These are phyloP conservation scores for Botrytis paeoniae DNA, from an alignment of 2,329 filamentous ascomycete genomes.

Conservation along the genomic window DNA sequence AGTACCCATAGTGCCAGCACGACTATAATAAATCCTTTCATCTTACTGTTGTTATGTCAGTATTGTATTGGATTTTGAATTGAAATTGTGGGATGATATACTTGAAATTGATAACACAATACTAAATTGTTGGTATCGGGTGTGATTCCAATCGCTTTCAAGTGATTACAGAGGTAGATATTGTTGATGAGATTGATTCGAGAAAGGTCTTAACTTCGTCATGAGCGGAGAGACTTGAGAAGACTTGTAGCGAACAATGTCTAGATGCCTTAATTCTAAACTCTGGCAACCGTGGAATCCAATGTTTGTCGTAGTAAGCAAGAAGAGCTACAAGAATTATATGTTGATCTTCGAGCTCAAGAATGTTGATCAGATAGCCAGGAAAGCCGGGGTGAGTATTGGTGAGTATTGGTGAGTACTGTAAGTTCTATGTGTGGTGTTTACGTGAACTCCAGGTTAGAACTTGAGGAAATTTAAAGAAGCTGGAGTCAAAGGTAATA, in stretches of 20 bases:
- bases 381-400: not conserved
- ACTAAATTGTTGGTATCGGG: not conserved
- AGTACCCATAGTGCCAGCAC: not conserved
- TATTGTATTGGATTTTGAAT: not conserved
- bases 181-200: not conserved
- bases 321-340: not conserved
- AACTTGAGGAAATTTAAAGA: not conserved
- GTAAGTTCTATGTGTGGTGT: not conserved
- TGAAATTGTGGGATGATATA: not conserved
- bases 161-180: not conserved
- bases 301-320: not conserved
- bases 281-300: not conserved
- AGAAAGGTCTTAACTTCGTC: not conserved
- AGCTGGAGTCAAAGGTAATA: not conserved
- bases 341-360: not conserved
- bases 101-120: not conserved
- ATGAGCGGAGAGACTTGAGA: not conserved
- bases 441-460: not conserved
- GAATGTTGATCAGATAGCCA: not conserved
- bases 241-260: not conserved
- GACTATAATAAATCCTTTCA: not conserved
- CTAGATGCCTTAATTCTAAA: not conserved
- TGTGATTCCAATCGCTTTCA: not conserved
- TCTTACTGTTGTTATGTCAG: not conserved
- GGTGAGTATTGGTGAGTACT: not conserved